Base-by-base conservation (phyloP, 1,139 yeast genomes). In the Wickerhamiella infanticola region DNA sequence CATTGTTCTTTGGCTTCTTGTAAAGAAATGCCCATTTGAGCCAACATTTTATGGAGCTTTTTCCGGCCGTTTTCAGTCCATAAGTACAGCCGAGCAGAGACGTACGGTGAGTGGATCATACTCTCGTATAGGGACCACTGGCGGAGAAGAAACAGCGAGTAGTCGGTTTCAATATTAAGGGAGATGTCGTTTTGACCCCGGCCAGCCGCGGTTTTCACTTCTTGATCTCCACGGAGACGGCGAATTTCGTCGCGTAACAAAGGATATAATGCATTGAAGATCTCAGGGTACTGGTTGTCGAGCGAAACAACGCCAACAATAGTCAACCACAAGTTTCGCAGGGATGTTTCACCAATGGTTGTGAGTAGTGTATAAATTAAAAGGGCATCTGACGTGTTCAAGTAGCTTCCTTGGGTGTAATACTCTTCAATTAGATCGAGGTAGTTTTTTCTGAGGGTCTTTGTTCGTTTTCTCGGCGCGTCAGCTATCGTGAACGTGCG, bases 71-170 rank as follows among this genome's bases (percentile, higher is more conserved):
- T 93, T 57, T 84, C 95, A 24, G 93, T 81, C 90, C 95, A 93
- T 40, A 90, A 66, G 49, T 79, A 79, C 49, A 90, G 68, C 59
- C 86, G 84, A 24, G 97, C 81, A 55, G 88, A 85, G 39, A 90
- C 86, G 58, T 81, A 90, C 51, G 86, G 80, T 26, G 95, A 85
- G 61, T 86, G 93, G 58, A 77, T 75, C 65, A 93, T 86, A 48
- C 96, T 74, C 54, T 90, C 94, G 63, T 90, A 90, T 24, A 93
- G 66, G 4, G 95, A 82, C 84, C 97, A 88, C 62, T 90, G 96
- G 43, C 97, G 78, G 47, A 90, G 69, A 42, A 93, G 66, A 60
- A 88, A 93, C 42, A 93, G 67, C 49, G 86, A 80, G 62, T 84
- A 90, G 60, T 93, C 98, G 38, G 80, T 74, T 57, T 84, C 95